These are phyloP conservation scores for Adansonia madagascariensis DNA, from an alignment of 441 rosid genomes.

Conservation along the genomic window DNA sequence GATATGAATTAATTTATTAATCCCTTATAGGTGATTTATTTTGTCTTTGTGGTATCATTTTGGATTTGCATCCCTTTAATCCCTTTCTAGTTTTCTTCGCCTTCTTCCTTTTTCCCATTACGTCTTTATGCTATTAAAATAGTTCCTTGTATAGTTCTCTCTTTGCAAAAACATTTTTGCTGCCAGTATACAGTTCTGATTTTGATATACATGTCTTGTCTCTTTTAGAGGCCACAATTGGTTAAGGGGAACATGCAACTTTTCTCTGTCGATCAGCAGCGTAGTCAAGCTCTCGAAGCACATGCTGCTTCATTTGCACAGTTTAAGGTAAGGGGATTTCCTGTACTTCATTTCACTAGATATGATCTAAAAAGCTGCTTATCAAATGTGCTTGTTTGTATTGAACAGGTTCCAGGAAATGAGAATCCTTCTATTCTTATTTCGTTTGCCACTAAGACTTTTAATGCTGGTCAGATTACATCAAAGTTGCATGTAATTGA, in stretches of 20 bases:
- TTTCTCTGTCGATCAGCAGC: slow-evolving; percentile 97
- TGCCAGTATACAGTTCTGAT: not conserved
- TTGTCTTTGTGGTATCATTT: not conserved
- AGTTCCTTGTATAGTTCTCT: not conserved
- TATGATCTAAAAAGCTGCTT: not conserved
- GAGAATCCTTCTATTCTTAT: slow-evolving; percentile 92
- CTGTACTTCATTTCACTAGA: slow-evolving; percentile 5
- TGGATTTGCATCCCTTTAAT: slow-evolving; percentile 3
- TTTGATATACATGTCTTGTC: slow-evolving; percentile 20
- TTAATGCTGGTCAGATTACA: slow-evolving; percentile 88
- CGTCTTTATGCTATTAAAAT: not conserved
- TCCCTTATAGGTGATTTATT: not conserved
- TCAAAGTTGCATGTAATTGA: slow-evolving; percentile 97
- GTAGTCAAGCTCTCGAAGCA: slow-evolving; percentile 99
- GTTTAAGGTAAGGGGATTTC: slow-evolving; percentile 59
- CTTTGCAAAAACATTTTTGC: not conserved
- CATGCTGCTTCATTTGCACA: slow-evolving; percentile 99
- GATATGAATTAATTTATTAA: not conserved
- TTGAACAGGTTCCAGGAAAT: slow-evolving; percentile 84
- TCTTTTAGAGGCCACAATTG: slow-evolving; percentile 76
- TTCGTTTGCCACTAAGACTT: slow-evolving; percentile 82
- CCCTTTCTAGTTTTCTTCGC: not conserved
- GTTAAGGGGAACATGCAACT: slow-evolving; percentile 99
- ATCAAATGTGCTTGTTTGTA: slow-evolving; percentile 10
- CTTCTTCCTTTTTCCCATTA: not conserved